Base-by-base conservation (phyloP, 495 filamentous ascomycete genomes). In the Neurospora hispaniola region DNA sequence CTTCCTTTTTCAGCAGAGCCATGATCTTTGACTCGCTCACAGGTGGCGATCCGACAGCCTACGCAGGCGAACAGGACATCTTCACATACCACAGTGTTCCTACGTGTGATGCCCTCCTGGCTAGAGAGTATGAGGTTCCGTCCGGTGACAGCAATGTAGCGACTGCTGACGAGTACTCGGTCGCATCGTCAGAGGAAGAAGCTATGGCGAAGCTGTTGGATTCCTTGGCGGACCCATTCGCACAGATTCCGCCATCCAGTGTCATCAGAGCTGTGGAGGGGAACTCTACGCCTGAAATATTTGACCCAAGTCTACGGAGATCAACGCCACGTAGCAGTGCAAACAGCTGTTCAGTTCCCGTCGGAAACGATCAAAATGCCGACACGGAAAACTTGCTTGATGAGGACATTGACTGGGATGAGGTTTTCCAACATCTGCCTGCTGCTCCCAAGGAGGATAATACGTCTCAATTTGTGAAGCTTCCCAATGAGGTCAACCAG, bases 351-450 rank as follows among this genome's bases (percentile, higher is more conserved):
- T 27, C 48, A 3, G 11, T 14, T 27, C 16, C 9, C 38, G 38
- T 10, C 69, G 10, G 6, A 11, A 23, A 23, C 4, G 14, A 68
- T 31, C 42, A 18, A 11, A 20, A n/a, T 46, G 6, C 27, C 16
- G 31, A 71, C 5, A 44, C 74, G 20, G 78, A 80, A 7, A 74
- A 82, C 23, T 74, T 82, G 6, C 72, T 83, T 10, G 82, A 82
- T 62, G 75, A 78, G 2, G 79, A 79, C 39, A 78, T 83, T 5
- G 81, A 82, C 35, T 82, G 82, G 82, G 76, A 82, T 59, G 38
- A 70, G n/a, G 73, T 83, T 14, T 70, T 82, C 42, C 42, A 72
- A 6, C 69, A 73, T 5, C 42, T 75, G 16, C 78, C 71, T 40
- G 48, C 42, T 10, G 68, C 71, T 5, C 71, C 73, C 2, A 70